Base-by-base conservation (phyloP, 345 rosid species). In the Pugionium dolabratum region DNA sequence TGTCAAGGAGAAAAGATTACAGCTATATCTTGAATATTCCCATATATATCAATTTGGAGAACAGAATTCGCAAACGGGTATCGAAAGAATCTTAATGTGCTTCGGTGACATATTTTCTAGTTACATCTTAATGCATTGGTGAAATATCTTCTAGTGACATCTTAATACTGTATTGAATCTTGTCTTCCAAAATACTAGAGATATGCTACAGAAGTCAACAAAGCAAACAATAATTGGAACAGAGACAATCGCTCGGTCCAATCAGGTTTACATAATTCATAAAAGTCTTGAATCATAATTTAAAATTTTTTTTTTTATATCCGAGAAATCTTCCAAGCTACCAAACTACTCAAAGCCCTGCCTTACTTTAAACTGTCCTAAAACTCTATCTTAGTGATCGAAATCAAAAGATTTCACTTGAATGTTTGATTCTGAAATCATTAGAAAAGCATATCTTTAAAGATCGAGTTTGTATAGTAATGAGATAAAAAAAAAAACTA, bases 31-130 rank as follows among this genome's bases (percentile, higher is more conserved):
- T 26, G 66, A 62, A 48, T 47, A 67, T 57, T 8, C 8, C 48
- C 48, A 36, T 18, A 18, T 18, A 36, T 40, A 18, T 56, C 35
- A 54, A 34, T 3, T 45, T 55, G 47, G 71, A 66, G 46, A 43
- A 44, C 60, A 37, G 27, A 54, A 54, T 45, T 34, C 54, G 7
- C 10, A 25, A 18, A 18, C 18, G 18, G 18, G 18, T 18, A 18
- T 18, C 18, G 18, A 18, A 18, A 18, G 18, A 18, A 18, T 18
- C 18, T 18, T 18, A 18, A 18, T 18, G 18, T 18, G 18, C 18
- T 18, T 18, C 18, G 18, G 18, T 18, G 18, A 18, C 18, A 18
- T 18, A 1, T 4, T 34, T 1, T 34, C 9, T 34, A 18, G 40
- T 47, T 3, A 47, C 10, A 31, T 45, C 26, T 61, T 45, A 59